Evolutionary conservation across 1,284 basidiomycete species (phyloP).

Genomic region (Austroboletus rostrupii): DNA sequence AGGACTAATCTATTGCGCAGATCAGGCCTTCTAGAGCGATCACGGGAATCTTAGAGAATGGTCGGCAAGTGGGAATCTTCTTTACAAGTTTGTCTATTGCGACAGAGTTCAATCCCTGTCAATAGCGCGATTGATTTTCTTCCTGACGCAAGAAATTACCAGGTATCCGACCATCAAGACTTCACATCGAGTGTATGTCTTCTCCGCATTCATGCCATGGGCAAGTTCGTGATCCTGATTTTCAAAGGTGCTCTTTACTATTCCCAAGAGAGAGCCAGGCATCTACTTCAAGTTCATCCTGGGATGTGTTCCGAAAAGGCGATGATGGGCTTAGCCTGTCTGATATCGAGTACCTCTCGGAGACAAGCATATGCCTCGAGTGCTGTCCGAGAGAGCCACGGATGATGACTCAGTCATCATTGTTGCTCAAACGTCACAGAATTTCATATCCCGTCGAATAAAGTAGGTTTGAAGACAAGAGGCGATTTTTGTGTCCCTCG

Average conservation of each 20-base stretch:
- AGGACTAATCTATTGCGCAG: slow-evolving; percentile 16
- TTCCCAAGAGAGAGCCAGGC: neutral
- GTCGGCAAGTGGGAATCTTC: slow-evolving; percentile 32
- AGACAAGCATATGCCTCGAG: neutral
- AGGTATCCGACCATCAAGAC: no score
- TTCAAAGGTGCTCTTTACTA: neutral
- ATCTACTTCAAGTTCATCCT: neutral
- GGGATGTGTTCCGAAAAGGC: neutral
- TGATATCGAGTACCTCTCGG: neutral
- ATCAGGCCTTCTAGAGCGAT: neutral
- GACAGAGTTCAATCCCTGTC: slow-evolving; percentile 38
- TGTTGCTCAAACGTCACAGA: neutral
- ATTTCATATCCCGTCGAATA: no score
- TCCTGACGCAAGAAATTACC: no score
- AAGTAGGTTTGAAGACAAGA: no score
- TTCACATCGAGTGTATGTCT: no score
- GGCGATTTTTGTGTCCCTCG: no score
- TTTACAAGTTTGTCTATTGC: slow-evolving; percentile 37
- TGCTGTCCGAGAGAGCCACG: neutral
- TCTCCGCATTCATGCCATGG: no score
- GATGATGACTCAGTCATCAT: neutral
- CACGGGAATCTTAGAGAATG: slow-evolving; percentile 45
- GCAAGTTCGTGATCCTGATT: no score
- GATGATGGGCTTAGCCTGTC: neutral
- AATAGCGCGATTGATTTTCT: slow-evolving; percentile 20